These are phyloP conservation scores for Jamesozyma jinghongensis DNA, from an alignment of 805 yeast genomes.

Conservation along the genomic window DNA sequence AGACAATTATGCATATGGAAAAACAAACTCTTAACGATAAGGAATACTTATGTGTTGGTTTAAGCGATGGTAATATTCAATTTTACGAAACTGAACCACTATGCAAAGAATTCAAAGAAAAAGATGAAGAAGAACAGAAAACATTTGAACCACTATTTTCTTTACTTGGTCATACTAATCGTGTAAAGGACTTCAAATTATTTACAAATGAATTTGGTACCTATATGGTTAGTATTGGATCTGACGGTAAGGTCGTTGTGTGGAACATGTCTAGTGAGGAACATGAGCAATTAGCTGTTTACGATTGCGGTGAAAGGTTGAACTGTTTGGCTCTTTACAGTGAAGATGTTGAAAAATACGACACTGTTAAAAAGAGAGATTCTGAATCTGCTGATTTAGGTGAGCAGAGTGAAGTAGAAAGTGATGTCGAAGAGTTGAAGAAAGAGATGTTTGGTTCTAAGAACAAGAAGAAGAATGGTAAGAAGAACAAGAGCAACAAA, in stretches of 20 bases:
- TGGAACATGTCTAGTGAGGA: conserved; percentile 54
- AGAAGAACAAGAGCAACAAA: conserved; percentile 33
- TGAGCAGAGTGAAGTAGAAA: conserved; percentile 66
- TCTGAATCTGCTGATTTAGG: conserved; percentile 45
- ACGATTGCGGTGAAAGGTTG: conserved; percentile 82
- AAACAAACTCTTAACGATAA: conserved; percentile 28
- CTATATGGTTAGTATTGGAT: conserved; percentile 71
- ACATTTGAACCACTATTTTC: conserved; percentile 41
- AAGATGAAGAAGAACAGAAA: conserved; percentile 11
- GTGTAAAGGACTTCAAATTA: conserved; percentile 72
- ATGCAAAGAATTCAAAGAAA: conserved; percentile 17
- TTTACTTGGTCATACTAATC: conserved; percentile 71
- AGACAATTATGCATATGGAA: conserved; percentile 62
- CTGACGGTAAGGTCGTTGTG: conserved; percentile 88
- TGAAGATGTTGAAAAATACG: conserved; percentile 67
- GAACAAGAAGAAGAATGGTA: conserved; percentile 34
- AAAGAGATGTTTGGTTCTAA: conserved; percentile 45
- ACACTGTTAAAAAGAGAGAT: conserved; percentile 56
- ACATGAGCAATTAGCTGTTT: conserved; percentile 80
- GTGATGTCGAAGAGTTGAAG: conserved; percentile 59
- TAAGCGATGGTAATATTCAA: conserved; percentile 59
- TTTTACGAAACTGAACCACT: conserved; percentile 41
- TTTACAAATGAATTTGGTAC: conserved; percentile 35
- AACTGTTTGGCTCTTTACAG: conserved; percentile 74
- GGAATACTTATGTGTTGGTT: conserved; percentile 58